Base-by-base conservation (phyloP, 2,329 filamentous ascomycete species). In the Coniochaeta sp. region DNA sequence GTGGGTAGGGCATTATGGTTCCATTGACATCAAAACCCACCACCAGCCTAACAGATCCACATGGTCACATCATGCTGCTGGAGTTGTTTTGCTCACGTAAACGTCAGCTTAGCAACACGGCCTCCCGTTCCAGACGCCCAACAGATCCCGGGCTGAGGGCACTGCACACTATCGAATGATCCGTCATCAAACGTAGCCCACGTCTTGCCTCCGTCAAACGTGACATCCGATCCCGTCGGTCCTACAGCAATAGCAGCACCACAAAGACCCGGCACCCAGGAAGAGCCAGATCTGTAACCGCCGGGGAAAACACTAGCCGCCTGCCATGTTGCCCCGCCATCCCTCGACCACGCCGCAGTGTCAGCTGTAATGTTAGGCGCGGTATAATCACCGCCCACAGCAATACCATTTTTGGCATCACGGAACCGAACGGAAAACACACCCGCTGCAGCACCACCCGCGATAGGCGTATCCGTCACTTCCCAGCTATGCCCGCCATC, bases 381-480 rank as follows among this genome's bases (percentile, higher is more conserved):
- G 19, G 64, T 65, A 58, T 68, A 73, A 59, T 73, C 69, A 1
- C 72, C 72, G 5, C 70, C 71, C 5, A 72, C 68, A 8, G 69
- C 67, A 31, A 73, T 65, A 0, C 71, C 71, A 9, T 62, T 59
- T 6, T 47, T 56, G 14, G 61, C 65, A 47, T 72, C 69, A 2
- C 63, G 64, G 63, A 73, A 73, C 43, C 64, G 67, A 16, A 72
- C 70, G 17, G 70, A 72, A 62, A 72, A 73, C 14, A 72, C 71
- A 6, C 71, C 71, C 1, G 62, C 67, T 12, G 67, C 63, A 9
- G 65, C 65, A 5, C 67, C 66, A 0, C 71, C 72, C 6, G 65
- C 62, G 36, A 73, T 66, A 0, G 65, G 61, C 26, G 64, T 68
- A 31, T 67, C 59, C 0, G 66, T 61, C 3, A 67, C 71, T 1